phyloP scores from a whole-genome alignment of 1,284 basidiomycete species.

The Peniophora sp. region DNA sequence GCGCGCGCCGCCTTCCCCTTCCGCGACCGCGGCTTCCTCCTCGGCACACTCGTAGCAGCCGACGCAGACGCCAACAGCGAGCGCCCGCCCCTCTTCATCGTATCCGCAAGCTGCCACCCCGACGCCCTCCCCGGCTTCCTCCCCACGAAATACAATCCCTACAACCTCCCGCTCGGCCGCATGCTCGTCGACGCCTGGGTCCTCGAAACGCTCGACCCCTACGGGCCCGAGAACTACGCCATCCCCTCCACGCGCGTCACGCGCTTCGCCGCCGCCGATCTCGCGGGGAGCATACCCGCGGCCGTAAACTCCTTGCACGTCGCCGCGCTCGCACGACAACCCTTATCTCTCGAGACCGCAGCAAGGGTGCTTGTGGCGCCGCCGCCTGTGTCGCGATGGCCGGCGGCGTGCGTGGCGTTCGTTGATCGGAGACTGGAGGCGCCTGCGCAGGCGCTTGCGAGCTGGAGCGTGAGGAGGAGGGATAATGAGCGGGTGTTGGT shows the following conservation, averaged over 20 bases:
- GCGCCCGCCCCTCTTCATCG: slow-evolving; percentile 62
- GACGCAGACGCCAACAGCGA: slow-evolving; percentile 25
- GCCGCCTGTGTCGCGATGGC: slow-evolving; percentile 60
- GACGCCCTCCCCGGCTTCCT: slow-evolving; percentile 51
- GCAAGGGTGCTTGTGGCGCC: slow-evolving; percentile 53
- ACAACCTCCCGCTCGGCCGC: slow-evolving; percentile 68
- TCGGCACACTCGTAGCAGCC: slow-evolving; percentile 72
- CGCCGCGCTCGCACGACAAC: slow-evolving; percentile 58
- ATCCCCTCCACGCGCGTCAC: slow-evolving; percentile 94
- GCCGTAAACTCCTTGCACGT: slow-evolving; percentile 89
- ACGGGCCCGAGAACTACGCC: slow-evolving; percentile 89
- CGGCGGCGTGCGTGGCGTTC: slow-evolving; percentile 50
- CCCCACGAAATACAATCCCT: slow-evolving; percentile 71
- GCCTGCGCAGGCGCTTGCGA: slow-evolving; percentile 24
- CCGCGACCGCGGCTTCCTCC: slow-evolving; percentile 80
- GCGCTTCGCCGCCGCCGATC: slow-evolving; percentile 84
- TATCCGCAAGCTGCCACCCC: slow-evolving; percentile 70
- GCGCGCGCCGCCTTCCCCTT: slow-evolving; percentile 84
- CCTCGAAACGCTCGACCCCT: slow-evolving; percentile 94
- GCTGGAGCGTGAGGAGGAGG: slow-evolving; percentile 52
- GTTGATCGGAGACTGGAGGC: slow-evolving; percentile 37
- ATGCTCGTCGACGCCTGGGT: slow-evolving; percentile 94
- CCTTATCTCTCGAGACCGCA: slow-evolving; percentile 58
- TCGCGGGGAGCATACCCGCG: slow-evolving; percentile 79
- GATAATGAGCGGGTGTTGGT: slow-evolving; percentile 52